Base-by-base conservation (phyloP, 352 stramenopile genomes). In the Phytophthora pistaciae region DNA sequence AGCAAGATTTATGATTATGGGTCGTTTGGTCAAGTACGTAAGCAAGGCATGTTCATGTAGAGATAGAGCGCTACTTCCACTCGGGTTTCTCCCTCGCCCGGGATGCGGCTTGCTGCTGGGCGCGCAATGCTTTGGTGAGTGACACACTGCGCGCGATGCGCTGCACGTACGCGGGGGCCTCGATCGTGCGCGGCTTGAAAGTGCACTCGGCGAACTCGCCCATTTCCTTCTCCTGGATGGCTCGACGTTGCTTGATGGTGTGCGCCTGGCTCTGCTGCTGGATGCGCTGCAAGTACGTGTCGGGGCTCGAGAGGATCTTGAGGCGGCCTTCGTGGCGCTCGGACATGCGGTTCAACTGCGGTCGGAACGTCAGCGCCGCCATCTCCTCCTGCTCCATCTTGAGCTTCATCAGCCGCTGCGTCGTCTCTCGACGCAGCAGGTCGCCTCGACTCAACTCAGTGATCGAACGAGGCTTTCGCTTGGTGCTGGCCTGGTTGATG, bases 321-420 rank as follows among this genome's bases (percentile, higher is more conserved):
- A 96, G 83, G 38, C 84, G 79, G 25, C 90, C 84, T 74, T 96
- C 85, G 40, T 87, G 71, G 20, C 77, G 80, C 46, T 92, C 78
- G 1, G 85, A 93, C 25, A 82, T 70, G 44, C 84, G 84, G 53
- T 90, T 95, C 53, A 96, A 69, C 60, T 88, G 83, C 25, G 90
- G 90, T 4, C 83, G 82, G 61, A 96, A 96, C 8, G 90, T 96
- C 23, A 96, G 64, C 3, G 83, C 74, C 14, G 82, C 78, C 88
- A 96, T 93, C 55, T 96, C 90, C 33, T 94, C 80, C 68, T 96
- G 90, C 76, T 95, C 90, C 87, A 94, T 93, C 61, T 93, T 91
- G 25, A 96, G 72, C 67, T 95, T 95, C 87, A 95, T 93, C 4
- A 96, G 61, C 3, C 88, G 76, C 61, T 95, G 85, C 7, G 81